phyloP scores from a whole-genome alignment of 2,329 filamentous ascomycete genomes.

The Mariannaea sp. region DNA sequence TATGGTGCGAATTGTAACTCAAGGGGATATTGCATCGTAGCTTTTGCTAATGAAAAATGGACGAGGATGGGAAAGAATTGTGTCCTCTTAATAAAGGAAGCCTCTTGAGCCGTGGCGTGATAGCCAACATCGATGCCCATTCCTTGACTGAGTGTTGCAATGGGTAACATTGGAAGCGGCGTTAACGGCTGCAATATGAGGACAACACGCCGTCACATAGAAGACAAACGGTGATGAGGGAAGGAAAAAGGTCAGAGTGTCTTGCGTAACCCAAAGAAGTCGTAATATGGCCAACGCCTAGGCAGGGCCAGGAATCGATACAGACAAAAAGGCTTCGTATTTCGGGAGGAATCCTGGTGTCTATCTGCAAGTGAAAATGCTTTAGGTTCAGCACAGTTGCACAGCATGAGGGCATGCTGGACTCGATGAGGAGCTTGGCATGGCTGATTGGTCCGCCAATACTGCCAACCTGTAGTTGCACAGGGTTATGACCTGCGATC shows the following conservation, averaged over 20 bases:
- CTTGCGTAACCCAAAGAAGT: background rate
- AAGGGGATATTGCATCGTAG: background rate
- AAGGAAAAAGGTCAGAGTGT: background rate
- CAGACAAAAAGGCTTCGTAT: conserved; percentile 4
- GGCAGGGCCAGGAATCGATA: background rate
- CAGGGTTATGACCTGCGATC: conserved; percentile 3
- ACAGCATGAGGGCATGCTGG: conserved; percentile 3
- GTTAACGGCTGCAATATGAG: background rate
- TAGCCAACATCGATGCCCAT: background rate
- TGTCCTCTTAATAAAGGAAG: background rate
- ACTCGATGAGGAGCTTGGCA: conserved; percentile 1
- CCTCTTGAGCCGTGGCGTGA: background rate
- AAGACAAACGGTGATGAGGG: background rate
- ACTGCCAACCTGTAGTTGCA: conserved; percentile 3
- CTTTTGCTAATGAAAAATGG: background rate
- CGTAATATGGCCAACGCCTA: conserved; percentile 1
- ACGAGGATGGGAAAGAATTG: background rate
- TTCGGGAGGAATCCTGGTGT: background rate
- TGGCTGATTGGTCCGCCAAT: conserved; percentile 12
- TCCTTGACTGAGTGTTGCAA: background rate
- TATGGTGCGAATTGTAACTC: background rate
- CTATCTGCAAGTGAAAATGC: conserved; percentile 4
- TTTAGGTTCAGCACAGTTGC: conserved; percentile 12
- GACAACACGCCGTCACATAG: background rate
- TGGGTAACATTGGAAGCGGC: background rate